Conservation (phyloP, 2,329 filamentous ascomycete species). For the Colletotrichum echinochloae region DNA sequence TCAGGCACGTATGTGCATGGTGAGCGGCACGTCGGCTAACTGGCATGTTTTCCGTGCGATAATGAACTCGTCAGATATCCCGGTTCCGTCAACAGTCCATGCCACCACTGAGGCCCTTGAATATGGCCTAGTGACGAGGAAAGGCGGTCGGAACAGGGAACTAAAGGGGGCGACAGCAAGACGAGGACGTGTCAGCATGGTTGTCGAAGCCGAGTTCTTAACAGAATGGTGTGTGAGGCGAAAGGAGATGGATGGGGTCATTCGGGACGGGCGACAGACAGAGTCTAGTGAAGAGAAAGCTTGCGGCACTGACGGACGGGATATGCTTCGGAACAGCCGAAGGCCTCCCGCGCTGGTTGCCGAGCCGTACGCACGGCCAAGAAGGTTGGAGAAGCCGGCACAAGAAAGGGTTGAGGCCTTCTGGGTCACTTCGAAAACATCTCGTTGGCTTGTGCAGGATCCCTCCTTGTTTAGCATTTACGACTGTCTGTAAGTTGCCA, state of each 20-base stretch:
- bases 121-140: background rate
- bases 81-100: background rate
- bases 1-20: conserved; percentile 24
- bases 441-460: background rate
- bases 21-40: background rate
- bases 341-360: background rate
- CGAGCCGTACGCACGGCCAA: background rate
- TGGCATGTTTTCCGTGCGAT: conserved; percentile 8
- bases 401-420: background rate
- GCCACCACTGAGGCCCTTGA: conserved; percentile 2
- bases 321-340: background rate
- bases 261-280: conserved; percentile 16
- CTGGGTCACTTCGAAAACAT: background rate
- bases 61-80: background rate
- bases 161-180: conserved; percentile 1
- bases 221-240: conserved; percentile 11
- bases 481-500: background rate
- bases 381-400: background rate
- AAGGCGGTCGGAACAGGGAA: background rate
- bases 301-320: background rate
- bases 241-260: background rate
- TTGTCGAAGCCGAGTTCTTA: conserved; percentile 26
- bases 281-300: conserved; percentile 12
- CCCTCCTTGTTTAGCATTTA: background rate
- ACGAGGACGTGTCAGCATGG: conserved; percentile 16